Percentiles rank a stretch among this genome's conserved stretches.
phyloP scores from a whole-genome alignment of 345 rosid genomes.

The Brassica juncea region DNA sequence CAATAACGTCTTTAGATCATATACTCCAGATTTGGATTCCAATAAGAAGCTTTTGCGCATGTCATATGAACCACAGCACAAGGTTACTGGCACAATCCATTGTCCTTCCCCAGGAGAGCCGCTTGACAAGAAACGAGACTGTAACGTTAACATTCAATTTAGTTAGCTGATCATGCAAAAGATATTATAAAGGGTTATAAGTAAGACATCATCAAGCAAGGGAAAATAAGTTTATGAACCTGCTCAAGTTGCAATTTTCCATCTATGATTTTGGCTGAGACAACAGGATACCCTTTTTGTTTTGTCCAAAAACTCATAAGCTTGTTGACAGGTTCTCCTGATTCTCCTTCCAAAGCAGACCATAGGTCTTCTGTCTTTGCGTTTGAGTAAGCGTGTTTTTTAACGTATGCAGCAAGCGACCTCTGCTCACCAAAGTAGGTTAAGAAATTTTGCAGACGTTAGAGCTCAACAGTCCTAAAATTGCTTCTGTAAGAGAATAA shows the following conservation, averaged over 20 bases:
- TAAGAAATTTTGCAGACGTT: conserved; percentile 11
- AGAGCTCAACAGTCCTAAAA: background rate
- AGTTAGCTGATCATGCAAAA: background rate
- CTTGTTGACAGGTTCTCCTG: conserved; percentile 89
- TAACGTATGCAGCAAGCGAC: conserved; percentile 88
- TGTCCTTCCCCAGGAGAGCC: conserved; percentile 81
- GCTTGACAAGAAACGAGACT: conserved; percentile 88
- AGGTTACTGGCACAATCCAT: conserved; percentile 95
- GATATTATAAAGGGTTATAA: background rate
- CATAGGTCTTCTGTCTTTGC: conserved; percentile 94
- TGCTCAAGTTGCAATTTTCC: conserved; percentile 84
- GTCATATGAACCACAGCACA: conserved; percentile 79
- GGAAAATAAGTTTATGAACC: conserved; percentile 44
- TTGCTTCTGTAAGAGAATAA: background rate
- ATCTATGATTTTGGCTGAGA: conserved; percentile 68
- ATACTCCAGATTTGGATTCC: conserved; percentile 60
- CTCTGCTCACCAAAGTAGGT: conserved; percentile 49
- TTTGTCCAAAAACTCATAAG: conserved; percentile 95
- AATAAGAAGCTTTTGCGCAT: conserved; percentile 64
- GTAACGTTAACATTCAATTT: conserved; percentile 23
- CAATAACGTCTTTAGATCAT: conserved; percentile 48
- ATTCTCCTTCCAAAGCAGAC: conserved; percentile 86
- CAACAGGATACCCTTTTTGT: conserved; percentile 89
- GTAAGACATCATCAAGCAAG: background rate
- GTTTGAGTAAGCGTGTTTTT: conserved; percentile 71